Base-by-base conservation (phyloP, 1,139 yeast species). In the Candida pseudocylindracea region DNA sequence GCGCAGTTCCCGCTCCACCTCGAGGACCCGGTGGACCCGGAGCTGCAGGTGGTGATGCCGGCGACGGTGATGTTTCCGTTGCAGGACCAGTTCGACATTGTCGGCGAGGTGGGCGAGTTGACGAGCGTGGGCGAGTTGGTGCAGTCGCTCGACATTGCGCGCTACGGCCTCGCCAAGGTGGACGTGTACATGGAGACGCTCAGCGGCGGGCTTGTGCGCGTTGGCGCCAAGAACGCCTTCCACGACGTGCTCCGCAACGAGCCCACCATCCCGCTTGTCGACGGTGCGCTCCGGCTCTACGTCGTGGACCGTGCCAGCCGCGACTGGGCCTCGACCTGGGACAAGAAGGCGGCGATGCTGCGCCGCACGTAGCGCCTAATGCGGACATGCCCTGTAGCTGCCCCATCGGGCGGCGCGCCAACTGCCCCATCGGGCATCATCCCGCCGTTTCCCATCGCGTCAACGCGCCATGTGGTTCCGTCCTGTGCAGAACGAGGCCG, bases 21-120 rank as follows among this genome's bases (percentile, higher is more conserved):
- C 29, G 92, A 79, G 46, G 75, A 80, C 42, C 67, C 70, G 8
- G 44, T 56, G 33, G 93, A 83, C 46, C 62, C 75, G 34, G 79
- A 78, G 41, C 75, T 93, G 0, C 83, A 78, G 42, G 53, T 88
- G 34, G 62, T 76, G 13, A 64, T 81, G 41, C 94, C 96, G 0
- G 76, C 88, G 0, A 59, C 78, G 56, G 58, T 83, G 11, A 51
- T 85, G 37, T 88, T 83, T 43, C 96, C 96, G 10, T 66, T 88
- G 4, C 71, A 69, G 8, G 78, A 76, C 46, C 92, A 80, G 46
- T 79, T 85, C 41, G 95, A 85, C 49, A 72, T 72, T 42, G 57
- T 85, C 29, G 79, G 73, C 7, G 73, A 72, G 38, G 65, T 78
- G 10, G 67, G 88, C 37, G 92, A 79, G 45, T 53, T 75, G 32